Evolutionary conservation across 495 filamentous ascomycete genomes (phyloP).

Genomic region (Neurospora sp.): DNA sequence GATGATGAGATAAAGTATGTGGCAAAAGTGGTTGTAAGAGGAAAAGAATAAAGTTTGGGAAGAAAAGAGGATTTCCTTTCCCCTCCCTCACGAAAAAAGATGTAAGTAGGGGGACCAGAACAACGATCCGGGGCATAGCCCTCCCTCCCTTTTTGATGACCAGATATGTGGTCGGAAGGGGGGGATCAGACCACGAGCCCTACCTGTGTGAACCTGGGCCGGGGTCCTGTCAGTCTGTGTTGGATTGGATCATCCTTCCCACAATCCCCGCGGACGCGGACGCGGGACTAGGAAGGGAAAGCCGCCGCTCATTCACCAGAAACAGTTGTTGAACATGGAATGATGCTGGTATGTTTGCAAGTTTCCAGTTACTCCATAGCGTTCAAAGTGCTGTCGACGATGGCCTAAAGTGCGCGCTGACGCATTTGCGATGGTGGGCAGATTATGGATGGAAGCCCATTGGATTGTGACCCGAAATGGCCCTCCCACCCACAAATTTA

Average conservation of each 20-base stretch:
- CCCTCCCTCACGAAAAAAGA: not conserved
- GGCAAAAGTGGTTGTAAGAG: not conserved
- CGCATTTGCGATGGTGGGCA: not conserved
- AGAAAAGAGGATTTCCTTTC: not conserved
- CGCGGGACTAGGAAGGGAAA: not conserved
- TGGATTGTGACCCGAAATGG: not conserved
- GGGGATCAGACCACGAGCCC: not conserved
- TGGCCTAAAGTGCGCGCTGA: not conserved
- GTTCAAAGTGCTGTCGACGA: not conserved
- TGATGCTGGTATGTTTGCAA: not conserved
- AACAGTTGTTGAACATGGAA: not conserved
- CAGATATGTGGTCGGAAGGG: not conserved
- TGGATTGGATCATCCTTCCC: not conserved
- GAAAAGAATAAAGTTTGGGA: not conserved
- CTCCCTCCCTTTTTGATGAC: not conserved
- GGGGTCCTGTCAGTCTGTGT: not conserved
- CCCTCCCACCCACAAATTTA: not conserved
- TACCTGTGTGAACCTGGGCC: not conserved
- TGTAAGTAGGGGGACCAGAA: not conserved
- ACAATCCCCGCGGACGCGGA: not conserved
- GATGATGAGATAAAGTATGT: not conserved
- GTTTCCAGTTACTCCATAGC: not conserved
- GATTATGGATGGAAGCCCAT: not conserved
- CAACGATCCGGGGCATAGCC: not conserved
- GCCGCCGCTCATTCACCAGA: not conserved